These are phyloP conservation scores for Chytriomyces confervae DNA, from an alignment of 192 early-diverging fungal species.

Conservation along the genomic window DNA sequence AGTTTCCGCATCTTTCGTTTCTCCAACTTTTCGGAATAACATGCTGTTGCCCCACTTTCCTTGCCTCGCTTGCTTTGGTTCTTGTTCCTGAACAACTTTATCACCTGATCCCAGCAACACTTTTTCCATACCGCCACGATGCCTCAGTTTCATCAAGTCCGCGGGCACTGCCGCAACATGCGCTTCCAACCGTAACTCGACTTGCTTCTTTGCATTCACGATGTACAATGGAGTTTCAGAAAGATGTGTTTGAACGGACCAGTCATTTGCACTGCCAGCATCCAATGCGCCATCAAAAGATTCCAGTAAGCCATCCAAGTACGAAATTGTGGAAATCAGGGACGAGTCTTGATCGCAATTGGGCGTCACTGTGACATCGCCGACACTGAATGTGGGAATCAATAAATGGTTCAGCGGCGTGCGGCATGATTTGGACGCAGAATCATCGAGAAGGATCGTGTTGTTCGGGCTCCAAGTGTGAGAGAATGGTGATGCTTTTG, in stretches of 20 bases:
- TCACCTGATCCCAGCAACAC: not conserved
- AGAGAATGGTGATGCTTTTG: not conserved
- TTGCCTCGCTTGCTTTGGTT: not conserved
- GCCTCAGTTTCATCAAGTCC: not conserved
- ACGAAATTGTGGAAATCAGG: conserved; percentile 7
- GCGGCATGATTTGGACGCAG: conserved; percentile 36
- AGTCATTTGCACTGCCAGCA: not conserved
- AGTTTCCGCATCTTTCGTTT: too few species aligned
- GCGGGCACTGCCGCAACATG: not conserved
- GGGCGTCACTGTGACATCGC: conserved; percentile 23
- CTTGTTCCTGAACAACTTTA: not conserved
- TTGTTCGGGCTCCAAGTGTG: conserved; percentile 38
- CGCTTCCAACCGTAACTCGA: not conserved
- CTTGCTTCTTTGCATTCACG: not conserved
- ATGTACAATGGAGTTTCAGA: conserved; percentile 7
- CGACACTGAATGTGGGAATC: conserved; percentile 48
- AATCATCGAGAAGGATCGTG: conserved; percentile 56
- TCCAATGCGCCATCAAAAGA: not conserved
- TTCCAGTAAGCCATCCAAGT: not conserved
- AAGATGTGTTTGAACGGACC: conserved; percentile 13
- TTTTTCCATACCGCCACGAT: not conserved
- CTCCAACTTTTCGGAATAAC: not conserved
- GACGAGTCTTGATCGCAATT: conserved; percentile 36
- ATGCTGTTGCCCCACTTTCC: not conserved
- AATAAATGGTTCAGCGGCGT: conserved; percentile 45